Base-by-base conservation (phyloP, 805 yeast species). In the Scheffersomyces coipomensis region DNA sequence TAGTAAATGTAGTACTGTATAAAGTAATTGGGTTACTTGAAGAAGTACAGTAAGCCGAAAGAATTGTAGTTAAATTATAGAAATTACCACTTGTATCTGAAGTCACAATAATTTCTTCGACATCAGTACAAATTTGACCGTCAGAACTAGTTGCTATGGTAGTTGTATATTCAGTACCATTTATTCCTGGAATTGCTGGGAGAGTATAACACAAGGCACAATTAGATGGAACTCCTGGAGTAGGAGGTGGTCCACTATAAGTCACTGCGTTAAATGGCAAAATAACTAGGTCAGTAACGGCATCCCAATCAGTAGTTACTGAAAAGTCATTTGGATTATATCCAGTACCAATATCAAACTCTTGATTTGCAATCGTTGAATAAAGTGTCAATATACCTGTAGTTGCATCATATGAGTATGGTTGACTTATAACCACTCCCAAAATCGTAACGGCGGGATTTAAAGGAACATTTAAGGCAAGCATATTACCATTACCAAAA, bases 401-500 rank as follows among this genome's bases (percentile, higher is more conserved):
- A 30, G 5, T 19, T 18, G 34, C 12, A 25, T 23, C 16, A 19
- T 37, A 37, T 5, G 18, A 8, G 18, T 27, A 27, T 7, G 18
- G 17, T 12, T 18, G 19, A 23, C 38, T 21, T 5, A 31, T 27
- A 8, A 37, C 15, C 15, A 31, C 30, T n/a, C n/a, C n/a, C n/a
- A n/a, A n/a, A 21, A 41, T 21, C 29, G 34, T 23, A 16, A 42
- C 24, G 12, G 44, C 32, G 4, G 52, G 24, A 12, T 7, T 24
- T 5, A 24, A 12, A 9, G 13, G 6, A 9, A 27, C 7, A 27
- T n/a, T 18, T 6, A 46, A 31, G 15, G 46, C 52, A 38, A 53
- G 43, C 13, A 37, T 19, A 31, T 56, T 53, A n/a, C 56, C 53
- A 23, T 38, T 36, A 39, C 61, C 61, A 30, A 40, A 56, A 15